Percentiles rank a stretch among this genome's conserved stretches.
Evolutionary conservation across 2,329 filamentous ascomycete species (phyloP).

Genomic region (Zasmidium cellare): DNA sequence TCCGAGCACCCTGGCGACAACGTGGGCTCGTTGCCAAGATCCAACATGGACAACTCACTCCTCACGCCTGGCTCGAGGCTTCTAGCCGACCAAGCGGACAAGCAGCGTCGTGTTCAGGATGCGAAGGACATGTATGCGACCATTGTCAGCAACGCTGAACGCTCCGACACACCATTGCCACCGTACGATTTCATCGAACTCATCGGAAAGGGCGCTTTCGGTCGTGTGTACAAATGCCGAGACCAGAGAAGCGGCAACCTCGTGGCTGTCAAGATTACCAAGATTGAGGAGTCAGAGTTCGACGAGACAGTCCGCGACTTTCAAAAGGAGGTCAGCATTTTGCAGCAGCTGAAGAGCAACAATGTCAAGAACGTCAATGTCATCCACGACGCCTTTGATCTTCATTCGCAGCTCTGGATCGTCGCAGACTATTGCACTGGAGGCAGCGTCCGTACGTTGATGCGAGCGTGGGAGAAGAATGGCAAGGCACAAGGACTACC

Average conservation of each 20-base stretch:
- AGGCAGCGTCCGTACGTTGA: slow-evolving; percentile 71
- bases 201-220: slow-evolving; percentile 74
- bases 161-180: slow-evolving; percentile 61
- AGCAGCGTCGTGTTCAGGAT: slow-evolving; percentile 54
- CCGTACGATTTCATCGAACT: slow-evolving; percentile 69
- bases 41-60: slow-evolving; percentile 30
- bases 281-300: slow-evolving; percentile 70
- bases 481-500: slow-evolving; percentile 44
- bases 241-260: slow-evolving; percentile 48
- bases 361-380: slow-evolving; percentile 78
- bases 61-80: slow-evolving; percentile 25
- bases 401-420: slow-evolving; percentile 83
- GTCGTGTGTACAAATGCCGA: slow-evolving; percentile 68
- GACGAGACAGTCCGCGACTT: slow-evolving; percentile 61
- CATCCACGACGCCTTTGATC: slow-evolving; percentile 74
- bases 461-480: slow-evolving; percentile 41
- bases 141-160: slow-evolving; percentile 63
- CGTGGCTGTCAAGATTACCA: slow-evolving; percentile 79
- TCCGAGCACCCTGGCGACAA: not conserved
- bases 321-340: slow-evolving; percentile 63
- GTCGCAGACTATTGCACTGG: slow-evolving; percentile 84
- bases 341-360: slow-evolving; percentile 71
- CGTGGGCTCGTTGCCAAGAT: not conserved
- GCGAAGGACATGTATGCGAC: slow-evolving; percentile 68
- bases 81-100: slow-evolving; percentile 22